Evolutionary conservation across 1,139 yeast genomes (phyloP).

Genomic region (Taphrina communis): DNA sequence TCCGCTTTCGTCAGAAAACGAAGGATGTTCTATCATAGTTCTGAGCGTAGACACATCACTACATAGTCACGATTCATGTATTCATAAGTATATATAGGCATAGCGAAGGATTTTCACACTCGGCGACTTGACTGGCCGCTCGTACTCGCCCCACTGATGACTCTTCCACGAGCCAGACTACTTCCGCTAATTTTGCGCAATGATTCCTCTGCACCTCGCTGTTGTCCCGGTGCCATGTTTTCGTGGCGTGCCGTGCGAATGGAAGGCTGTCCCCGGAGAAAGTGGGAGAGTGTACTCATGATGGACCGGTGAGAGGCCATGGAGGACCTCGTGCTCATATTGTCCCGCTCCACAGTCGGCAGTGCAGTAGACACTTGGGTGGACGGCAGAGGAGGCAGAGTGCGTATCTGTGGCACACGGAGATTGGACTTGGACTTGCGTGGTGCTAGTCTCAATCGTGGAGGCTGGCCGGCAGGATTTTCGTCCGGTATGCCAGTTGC

Average conservation of each 20-base stretch:
- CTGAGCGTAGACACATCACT: background rate
- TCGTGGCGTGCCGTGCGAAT: background rate
- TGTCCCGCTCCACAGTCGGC: slow-evolving; percentile 25
- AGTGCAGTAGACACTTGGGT: slow-evolving; percentile 16
- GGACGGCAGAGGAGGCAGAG: slow-evolving; percentile 28
- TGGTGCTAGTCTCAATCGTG: slow-evolving; percentile 25
- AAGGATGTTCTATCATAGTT: too few relatives aligned
- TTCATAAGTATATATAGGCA: background rate
- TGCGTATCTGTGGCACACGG: slow-evolving; percentile 9
- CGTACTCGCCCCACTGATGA: slow-evolving; percentile 5
- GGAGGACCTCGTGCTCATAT: slow-evolving; percentile 25
- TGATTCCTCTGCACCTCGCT: slow-evolving; percentile 9
- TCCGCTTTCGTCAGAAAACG: too few relatives aligned
- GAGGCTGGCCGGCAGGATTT: background rate
- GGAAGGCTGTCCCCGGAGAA: slow-evolving; percentile 15
- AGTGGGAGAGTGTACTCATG: slow-evolving; percentile 19
- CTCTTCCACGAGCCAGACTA: slow-evolving; percentile 4
- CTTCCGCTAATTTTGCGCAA: slow-evolving; percentile 24
- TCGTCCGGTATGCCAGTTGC: too few relatives aligned
- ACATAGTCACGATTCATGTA: background rate
- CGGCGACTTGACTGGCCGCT: background rate
- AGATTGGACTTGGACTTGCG: slow-evolving; percentile 25
- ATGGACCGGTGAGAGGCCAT: slow-evolving; percentile 26
- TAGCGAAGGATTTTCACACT: background rate
- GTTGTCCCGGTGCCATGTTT: background rate